Evolutionary conservation across 495 filamentous ascomycete genomes (phyloP).

Genomic region (Xylaria curta): DNA sequence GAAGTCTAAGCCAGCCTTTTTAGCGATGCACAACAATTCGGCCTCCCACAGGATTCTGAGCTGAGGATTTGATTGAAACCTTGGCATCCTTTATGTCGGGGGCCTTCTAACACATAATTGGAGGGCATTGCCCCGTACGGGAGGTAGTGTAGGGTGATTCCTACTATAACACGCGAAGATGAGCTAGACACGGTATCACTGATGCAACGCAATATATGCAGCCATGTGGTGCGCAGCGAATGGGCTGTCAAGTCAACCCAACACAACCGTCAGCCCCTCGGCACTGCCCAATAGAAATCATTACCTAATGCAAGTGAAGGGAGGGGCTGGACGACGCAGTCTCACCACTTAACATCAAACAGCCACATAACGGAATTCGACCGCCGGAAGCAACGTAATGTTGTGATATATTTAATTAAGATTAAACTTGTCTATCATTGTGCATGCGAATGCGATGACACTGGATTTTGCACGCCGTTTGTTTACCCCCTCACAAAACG

Average conservation of each 20-base stretch:
- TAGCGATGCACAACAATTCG: background rate
- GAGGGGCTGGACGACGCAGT: background rate
- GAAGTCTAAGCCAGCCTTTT: background rate
- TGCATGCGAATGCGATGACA: background rate
- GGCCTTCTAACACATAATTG: background rate
- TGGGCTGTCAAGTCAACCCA: background rate
- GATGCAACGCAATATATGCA: conserved; percentile 20
- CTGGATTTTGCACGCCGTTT: background rate
- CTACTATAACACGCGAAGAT: conserved; percentile 14
- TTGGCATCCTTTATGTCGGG: conserved; percentile 5
- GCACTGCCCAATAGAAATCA: background rate
- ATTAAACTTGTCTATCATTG: background rate
- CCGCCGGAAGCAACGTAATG: background rate
- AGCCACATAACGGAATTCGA: conserved; percentile 2
- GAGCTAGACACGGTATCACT: conserved; percentile 5
- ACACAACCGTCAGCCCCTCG: background rate
- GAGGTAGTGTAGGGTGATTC: conserved; percentile 10
- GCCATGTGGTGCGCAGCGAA: conserved; percentile 1
- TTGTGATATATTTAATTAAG: background rate
- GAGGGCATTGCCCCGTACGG: conserved; percentile 11
- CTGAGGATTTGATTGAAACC: conserved; percentile 13
- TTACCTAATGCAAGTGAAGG: conserved; percentile 6
- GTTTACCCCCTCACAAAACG: background rate
- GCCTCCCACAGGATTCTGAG: background rate
- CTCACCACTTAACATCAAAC: conserved; percentile 6